Evolutionary conservation across 2,329 filamentous ascomycete genomes (phyloP).

Genomic region (Sphaceloma murrayae): DNA sequence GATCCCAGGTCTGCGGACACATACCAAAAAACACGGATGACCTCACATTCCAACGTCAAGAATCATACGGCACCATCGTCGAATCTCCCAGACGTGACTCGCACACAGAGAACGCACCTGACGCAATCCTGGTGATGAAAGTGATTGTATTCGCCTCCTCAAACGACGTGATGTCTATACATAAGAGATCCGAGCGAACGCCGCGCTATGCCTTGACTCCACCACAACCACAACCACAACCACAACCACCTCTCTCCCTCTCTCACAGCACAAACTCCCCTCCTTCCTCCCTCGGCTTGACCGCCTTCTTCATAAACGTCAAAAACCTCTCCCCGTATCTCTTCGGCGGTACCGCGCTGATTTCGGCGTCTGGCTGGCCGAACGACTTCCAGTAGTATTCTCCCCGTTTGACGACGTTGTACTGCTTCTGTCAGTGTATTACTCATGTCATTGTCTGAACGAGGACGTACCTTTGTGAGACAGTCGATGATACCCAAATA

Average conservation of each 20-base stretch:
- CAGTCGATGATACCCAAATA: constrained; percentile 98
- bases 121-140: neutral
- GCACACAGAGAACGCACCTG: too few species aligned
- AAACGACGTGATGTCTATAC: too few species aligned
- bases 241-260: neutral
- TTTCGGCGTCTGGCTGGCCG: constrained; percentile 70
- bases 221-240: too few species aligned
- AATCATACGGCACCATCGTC: too few species aligned
- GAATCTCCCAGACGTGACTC: too few species aligned
- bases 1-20: too few species aligned
- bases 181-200: neutral
- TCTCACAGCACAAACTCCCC: constrained; percentile 9
- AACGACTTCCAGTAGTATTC: constrained; percentile 97
- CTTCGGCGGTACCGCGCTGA: constrained; percentile 83
- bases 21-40: too few species aligned
- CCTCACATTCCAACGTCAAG: too few species aligned
- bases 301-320: constrained; percentile 58
- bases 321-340: constrained; percentile 91
- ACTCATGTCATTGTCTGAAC: neutral
- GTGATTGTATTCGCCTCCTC: neutral
- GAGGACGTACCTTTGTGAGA: constrained; percentile 73
- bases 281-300: constrained; percentile 12
- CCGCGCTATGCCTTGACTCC: neutral
- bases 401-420: constrained; percentile 85
- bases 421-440: constrained; percentile 50